Conservation (phyloP, 202 grass and related monocot species). For the Brachypodium distachyon region DNA sequence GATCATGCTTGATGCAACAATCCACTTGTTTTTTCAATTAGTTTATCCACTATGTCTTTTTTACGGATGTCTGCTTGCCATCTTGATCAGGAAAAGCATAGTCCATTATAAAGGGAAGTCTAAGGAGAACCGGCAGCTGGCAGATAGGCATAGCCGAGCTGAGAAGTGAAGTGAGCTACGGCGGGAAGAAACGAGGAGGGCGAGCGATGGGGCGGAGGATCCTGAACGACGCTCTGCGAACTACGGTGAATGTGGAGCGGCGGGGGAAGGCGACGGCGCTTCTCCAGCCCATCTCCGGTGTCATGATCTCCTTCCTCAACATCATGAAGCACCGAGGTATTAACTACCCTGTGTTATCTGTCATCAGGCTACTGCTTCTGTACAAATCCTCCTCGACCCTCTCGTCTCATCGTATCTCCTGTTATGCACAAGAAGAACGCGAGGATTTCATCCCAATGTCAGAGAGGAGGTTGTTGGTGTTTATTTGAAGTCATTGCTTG, state of each 20-base stretch:
- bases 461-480: not conserved
- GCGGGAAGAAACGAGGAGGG: not conserved
- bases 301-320: constrained; percentile 81
- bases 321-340: constrained; percentile 85
- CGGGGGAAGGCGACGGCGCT: constrained; percentile 40
- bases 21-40: too few species aligned
- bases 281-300: constrained; percentile 76
- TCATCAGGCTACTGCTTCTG: not conserved
- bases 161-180: not conserved
- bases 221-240: constrained; percentile 79
- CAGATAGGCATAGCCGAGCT: not conserved
- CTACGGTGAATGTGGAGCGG: constrained; percentile 69
- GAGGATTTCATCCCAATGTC: not conserved
- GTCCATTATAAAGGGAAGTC: too few species aligned
- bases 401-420: not conserved
- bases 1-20: too few species aligned
- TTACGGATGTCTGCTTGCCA: too few species aligned
- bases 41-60: too few species aligned
- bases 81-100: too few species aligned
- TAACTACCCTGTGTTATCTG: too few species aligned
- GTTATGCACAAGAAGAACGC: not conserved
- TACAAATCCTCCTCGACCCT: not conserved
- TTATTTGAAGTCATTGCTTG: not conserved
- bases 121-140: not conserved
- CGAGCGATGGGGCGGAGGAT: constrained; percentile 66